These are phyloP conservation scores for Candida sojae DNA, from an alignment of 1,139 yeast species.

Conservation along the genomic window DNA sequence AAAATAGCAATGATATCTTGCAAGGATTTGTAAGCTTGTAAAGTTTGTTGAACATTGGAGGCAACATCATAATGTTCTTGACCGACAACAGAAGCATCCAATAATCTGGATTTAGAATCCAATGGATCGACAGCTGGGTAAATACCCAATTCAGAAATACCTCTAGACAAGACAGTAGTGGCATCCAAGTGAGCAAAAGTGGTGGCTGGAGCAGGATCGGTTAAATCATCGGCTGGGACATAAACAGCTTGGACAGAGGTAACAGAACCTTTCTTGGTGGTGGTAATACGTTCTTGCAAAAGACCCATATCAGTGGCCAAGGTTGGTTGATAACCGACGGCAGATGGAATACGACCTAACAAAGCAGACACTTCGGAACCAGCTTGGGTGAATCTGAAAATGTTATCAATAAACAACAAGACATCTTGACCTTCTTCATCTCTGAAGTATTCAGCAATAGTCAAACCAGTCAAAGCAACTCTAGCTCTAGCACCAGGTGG, in stretches of 20 bases:
- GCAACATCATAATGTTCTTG: constrained; percentile 98
- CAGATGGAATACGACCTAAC: constrained; percentile 99
- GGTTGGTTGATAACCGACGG: constrained; percentile 99
- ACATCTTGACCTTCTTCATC: constrained; percentile 99
- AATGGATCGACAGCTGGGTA: constrained; percentile 99
- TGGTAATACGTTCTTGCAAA: constrained; percentile 99
- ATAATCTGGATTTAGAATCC: constrained; percentile 98
- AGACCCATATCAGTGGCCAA: constrained; percentile 99
- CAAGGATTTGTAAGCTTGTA: constrained; percentile 99
- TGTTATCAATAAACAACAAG: constrained; percentile 98
- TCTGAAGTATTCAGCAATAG: constrained; percentile 99
- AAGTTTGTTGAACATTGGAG: constrained; percentile 92
- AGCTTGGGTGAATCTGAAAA: constrained; percentile 99
- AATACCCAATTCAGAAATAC: constrained; percentile 99
- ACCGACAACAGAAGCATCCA: constrained; percentile 96
- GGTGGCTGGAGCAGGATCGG: constrained; percentile 99
- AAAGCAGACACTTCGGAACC: constrained; percentile 99
- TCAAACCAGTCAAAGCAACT: constrained; percentile 99
- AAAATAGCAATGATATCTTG: constrained; percentile 99
- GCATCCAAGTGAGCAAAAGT: constrained; percentile 99
- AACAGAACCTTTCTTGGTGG: constrained; percentile 99
- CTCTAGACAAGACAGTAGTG: constrained; percentile 99
- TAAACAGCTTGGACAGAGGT: constrained; percentile 99
- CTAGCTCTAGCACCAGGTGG: constrained; percentile 99
- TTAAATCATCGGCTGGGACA: constrained; percentile 99